Percentiles rank a stretch among this genome's conserved stretches.
Evolutionary conservation across 1,284 basidiomycete species (phyloP).

Genomic region (Tilletiopsis washingtonensis): DNA sequence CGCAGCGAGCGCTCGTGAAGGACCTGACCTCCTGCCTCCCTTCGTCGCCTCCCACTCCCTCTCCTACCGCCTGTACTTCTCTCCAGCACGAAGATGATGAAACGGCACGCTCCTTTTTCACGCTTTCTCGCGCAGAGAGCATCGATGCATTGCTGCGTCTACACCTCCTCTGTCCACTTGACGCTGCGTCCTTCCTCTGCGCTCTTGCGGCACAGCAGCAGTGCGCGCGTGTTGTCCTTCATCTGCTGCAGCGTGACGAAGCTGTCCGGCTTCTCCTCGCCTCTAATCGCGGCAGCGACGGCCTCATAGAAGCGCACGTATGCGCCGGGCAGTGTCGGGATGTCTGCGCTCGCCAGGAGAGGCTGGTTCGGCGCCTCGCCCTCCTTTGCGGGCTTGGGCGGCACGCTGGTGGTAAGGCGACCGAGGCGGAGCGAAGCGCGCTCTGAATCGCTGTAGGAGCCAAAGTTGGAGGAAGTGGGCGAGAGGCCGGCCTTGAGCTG

Average conservation of each 20-base stretch:
- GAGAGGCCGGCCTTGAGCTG: slow-evolving; percentile 42
- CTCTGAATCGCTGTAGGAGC: slow-evolving; percentile 22
- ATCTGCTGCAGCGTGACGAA: slow-evolving; percentile 5
- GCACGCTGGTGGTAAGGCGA: slow-evolving; percentile 27
- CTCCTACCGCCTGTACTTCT: no score
- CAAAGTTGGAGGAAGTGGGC: slow-evolving; percentile 31
- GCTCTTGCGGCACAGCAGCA: slow-evolving; percentile 7
- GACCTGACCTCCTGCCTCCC: no score
- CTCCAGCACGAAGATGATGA: no score
- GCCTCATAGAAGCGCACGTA: slow-evolving; percentile 41
- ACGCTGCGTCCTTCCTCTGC: slow-evolving; percentile 4
- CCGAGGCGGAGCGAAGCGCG: slow-evolving; percentile 26
- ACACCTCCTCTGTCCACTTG: no score
- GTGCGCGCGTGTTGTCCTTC: slow-evolving; percentile 1
- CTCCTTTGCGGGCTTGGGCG: slow-evolving; percentile 7
- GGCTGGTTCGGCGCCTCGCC: slow-evolving; percentile 25
- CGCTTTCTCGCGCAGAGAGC: no score
- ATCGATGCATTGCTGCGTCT: no score
- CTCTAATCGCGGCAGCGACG: slow-evolving; percentile 27
- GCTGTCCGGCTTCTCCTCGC: slow-evolving; percentile 13
- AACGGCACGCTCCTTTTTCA: no score
- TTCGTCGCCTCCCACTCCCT: no score
- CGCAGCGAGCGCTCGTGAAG: slow-evolving; percentile 4
- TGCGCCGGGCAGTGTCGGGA: slow-evolving; percentile 39
- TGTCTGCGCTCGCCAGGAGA: slow-evolving; percentile 20